These are phyloP conservation scores for Candida vartiovaarae DNA, from an alignment of 805 yeast species.

Conservation along the genomic window DNA sequence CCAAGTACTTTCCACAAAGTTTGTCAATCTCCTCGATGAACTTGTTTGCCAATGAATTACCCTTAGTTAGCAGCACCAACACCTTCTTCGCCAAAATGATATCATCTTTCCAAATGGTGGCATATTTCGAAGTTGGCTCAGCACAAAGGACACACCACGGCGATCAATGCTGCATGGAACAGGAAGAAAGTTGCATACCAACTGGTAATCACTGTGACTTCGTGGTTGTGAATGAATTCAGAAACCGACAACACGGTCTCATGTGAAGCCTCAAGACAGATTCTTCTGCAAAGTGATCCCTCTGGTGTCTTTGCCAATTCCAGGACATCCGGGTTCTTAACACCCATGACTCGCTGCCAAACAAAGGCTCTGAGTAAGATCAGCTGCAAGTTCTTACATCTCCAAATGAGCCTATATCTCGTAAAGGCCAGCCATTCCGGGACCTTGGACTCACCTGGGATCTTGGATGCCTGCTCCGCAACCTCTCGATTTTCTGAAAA, in stretches of 20 bases:
- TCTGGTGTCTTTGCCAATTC: constrained; percentile 32
- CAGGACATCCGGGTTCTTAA: constrained; percentile 27
- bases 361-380: constrained; percentile 50
- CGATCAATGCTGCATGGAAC: constrained; percentile 56
- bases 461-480: constrained; percentile 19
- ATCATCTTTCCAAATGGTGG: constrained; percentile 37
- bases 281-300: constrained; percentile 41
- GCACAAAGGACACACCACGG: constrained; percentile 46
- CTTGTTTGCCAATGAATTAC: constrained; percentile 39
- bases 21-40: constrained; percentile 40
- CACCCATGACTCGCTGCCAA: constrained; percentile 42
- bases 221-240: constrained; percentile 28
- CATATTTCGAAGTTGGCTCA: constrained; percentile 40
- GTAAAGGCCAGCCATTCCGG: constrained; percentile 51
- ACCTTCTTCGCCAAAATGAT: constrained; percentile 36
- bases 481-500: constrained; percentile 35
- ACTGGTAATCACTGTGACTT: constrained; percentile 40
- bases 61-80: constrained; percentile 30
- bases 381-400: constrained; percentile 49
- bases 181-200: constrained; percentile 62
- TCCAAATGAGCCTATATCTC: constrained; percentile 49
- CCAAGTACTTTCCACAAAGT: constrained; percentile 27
- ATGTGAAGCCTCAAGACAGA: constrained; percentile 44
- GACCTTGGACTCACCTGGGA: constrained; percentile 18
- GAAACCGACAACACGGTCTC: constrained; percentile 45